Evolutionary conservation across 495 filamentous ascomycete genomes (phyloP), one percentile per base, ranked within the genome.

Genomic region (Annulohypoxylon nitens): DNA sequence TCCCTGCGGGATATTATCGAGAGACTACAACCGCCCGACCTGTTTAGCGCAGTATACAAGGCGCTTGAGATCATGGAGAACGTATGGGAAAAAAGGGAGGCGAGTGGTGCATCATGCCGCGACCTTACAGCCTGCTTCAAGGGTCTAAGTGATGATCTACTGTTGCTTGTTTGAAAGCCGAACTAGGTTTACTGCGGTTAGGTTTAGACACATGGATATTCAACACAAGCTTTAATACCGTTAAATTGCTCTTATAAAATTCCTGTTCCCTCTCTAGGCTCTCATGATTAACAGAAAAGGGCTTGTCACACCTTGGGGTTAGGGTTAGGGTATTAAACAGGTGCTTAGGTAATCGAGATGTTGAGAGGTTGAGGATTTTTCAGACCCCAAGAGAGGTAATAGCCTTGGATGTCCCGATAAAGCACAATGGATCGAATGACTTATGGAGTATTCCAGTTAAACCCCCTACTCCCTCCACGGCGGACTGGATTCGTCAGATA

Each of bases 41-140:
- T 14, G 4, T 43, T 43, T 11, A n/a, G 85, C 77, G 86, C 83
- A 4, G 61, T 83, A 45, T 77, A 64, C 45, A 85, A 86, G 70
- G 83, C 84, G n/a, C 71, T 86, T 51, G 78, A 81, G 18, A 83
- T 88, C 48, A 84, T 88, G 83, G 80, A 85, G 63, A 76, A 79
- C 23, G 87, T 86, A 26, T 88, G 87, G 86, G 64, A 73, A 0
- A 75, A 73, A 14, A 80, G 83, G 2, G 74, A 79, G 11, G 75
- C 78, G 47, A 70, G 51, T 33, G 69, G 79, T 65, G 47, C 67
- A 34, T 76, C 78, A 20, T 75, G 59, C 34, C 81, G 80, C 69
- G 84, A 87, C 54, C 50, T 85, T 1, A 79, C 81, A 7, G 70
- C 71, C 1, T 85, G 81, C 55, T 81, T 87, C 47, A 79, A 72